Base-by-base conservation (phyloP, 768 basidiomycete species). In the Suillus tomentosus region DNA sequence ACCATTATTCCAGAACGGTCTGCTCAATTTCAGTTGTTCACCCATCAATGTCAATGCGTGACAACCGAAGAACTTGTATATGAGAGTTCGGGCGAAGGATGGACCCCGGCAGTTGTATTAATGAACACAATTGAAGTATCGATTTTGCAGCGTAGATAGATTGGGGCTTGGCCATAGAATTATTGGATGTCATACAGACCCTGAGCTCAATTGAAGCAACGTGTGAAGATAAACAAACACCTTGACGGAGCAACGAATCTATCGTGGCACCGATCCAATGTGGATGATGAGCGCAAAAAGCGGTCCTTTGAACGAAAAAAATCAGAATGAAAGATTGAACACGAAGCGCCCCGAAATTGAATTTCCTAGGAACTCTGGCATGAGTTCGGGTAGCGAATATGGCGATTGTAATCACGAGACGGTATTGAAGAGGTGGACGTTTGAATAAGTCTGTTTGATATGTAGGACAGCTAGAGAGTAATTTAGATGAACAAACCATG, bases 11-110 rank as follows among this genome's bases (percentile, higher is more conserved):
- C 61, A 65, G 68, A 64, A 66, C 27, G 71, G 72, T 22, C 43
- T 69, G 27, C 17, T 69, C 59, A 63, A 43, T 59, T 3, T 69
- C 22, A 69, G 69, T 36, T 73, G 72, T 64, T 54, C 57, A n/a
- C 70, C 70, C 17, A 53, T 71, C 56, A 69, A 71, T 50, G 31
- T 67, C 62, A 64, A 61, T 48, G 17, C 65, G 19, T 72, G 47
- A 61, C 31, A 10, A 53, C 14, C 9, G 14, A 31, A 9, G 27
- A 31, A 17, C 4, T 53, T 24, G 51, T 51, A 31, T 51, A 5
- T 51, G 15, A 9, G 13, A 48, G 50, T 51, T 27, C 15, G 8
- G 50, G 15, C 8, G 8, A 51, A 51, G 17, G 51, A 14, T 17
- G 2, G 27, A 27, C 13, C 7, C 24, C 8, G 8, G 50, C 50